Conservation (phyloP, 2,329 filamentous ascomycete species). For the Parastagonospora nodorum region DNA sequence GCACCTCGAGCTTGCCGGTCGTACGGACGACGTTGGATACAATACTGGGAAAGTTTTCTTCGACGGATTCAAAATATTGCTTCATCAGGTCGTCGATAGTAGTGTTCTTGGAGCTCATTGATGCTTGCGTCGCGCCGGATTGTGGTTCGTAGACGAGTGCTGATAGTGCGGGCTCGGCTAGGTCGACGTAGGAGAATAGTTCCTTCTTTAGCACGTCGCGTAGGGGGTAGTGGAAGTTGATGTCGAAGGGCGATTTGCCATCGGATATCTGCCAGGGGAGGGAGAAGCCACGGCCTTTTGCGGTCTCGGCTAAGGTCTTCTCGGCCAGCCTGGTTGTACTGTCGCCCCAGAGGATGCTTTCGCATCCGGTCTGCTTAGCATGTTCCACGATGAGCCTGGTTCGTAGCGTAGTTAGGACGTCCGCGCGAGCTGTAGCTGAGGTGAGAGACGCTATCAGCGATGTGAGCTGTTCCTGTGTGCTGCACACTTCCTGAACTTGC, state of each 20-base stretch:
- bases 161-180: conserved; percentile 59
- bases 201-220: conserved; percentile 86
- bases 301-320: conserved; percentile 82
- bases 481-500: background rate
- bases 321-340: conserved; percentile 88
- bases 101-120: conserved; percentile 71
- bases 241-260: conserved; percentile 64
- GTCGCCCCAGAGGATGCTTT: conserved; percentile 79
- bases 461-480: conserved; percentile 40
- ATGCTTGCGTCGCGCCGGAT: conserved; percentile 34
- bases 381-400: conserved; percentile 69
- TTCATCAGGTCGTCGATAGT: conserved; percentile 91
- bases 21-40: conserved; percentile 96
- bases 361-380: conserved; percentile 60
- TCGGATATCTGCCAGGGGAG: conserved; percentile 84
- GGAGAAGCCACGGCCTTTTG: conserved; percentile 85
- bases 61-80: conserved; percentile 85
- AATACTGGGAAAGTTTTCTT: conserved; percentile 84
- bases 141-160: conserved; percentile 41
- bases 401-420: conserved; percentile 72
- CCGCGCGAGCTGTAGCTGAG: conserved; percentile 75
- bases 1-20: conserved; percentile 74
- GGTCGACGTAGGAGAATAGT: conserved; percentile 67
- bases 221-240: conserved; percentile 76
- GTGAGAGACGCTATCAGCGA: conserved; percentile 67